These are phyloP conservation scores for Globisporangium spinosum DNA, from an alignment of 352 stramenopile species.

Conservation along the genomic window DNA sequence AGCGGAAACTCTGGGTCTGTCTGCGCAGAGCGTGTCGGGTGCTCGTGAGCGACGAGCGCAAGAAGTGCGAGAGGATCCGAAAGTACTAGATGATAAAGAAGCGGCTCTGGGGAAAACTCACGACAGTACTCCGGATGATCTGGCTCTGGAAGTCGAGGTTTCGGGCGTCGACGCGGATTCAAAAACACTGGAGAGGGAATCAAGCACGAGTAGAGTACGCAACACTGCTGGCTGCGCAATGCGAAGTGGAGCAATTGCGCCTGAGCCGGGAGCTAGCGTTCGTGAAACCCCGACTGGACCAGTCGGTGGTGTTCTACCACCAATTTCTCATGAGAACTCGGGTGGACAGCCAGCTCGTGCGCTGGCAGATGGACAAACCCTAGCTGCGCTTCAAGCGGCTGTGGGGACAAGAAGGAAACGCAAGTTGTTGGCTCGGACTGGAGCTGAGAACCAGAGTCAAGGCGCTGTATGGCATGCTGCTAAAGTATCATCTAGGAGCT, in stretches of 20 bases:
- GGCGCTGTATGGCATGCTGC: not conserved
- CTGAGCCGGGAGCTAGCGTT: conserved; percentile 9
- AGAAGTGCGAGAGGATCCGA: conserved; percentile 11
- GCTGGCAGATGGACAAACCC: conserved; percentile 18
- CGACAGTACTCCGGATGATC: not conserved
- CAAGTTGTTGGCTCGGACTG: not conserved
- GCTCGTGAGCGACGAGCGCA: conserved; percentile 22
- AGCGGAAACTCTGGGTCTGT: conserved; percentile 34
- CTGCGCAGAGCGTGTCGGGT: conserved; percentile 33
- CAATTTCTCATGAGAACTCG: conserved; percentile 3
- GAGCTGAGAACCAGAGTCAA: conserved; percentile 4
- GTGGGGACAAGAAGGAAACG: not conserved
- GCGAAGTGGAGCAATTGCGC: not conserved
- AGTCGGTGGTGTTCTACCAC: conserved; percentile 2
- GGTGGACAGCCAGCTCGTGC: not conserved
- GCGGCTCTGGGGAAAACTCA: conserved; percentile 8
- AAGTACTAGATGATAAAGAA: not conserved
- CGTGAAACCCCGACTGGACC: conserved; percentile 1
- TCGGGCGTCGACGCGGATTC: not conserved
- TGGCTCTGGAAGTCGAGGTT: conserved; percentile 14
- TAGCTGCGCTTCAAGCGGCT: conserved; percentile 17
- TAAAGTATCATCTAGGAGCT: not conserved
- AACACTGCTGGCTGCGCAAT: not conserved
- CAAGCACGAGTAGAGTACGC: conserved; percentile 4
- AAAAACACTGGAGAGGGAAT: conserved; percentile 12